Conservation (phyloP, 768 basidiomycete genomes). For the Macrolepiota fuliginosa region DNA sequence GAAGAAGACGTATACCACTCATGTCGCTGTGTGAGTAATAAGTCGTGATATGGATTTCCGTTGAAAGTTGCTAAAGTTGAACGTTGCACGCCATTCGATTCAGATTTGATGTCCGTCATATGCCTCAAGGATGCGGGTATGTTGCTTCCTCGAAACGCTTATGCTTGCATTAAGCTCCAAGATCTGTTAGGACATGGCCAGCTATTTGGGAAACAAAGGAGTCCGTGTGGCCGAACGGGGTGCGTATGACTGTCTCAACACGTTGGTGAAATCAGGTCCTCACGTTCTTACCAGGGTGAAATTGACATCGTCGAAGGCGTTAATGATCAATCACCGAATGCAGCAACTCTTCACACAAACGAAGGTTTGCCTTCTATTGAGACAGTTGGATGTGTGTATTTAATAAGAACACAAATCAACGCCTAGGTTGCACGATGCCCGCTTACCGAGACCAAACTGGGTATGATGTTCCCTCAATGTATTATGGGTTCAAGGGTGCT, state of each 20-base stretch:
- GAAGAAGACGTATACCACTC: conserved; percentile 48
- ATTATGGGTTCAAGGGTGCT: neutral
- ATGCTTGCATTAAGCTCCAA: neutral
- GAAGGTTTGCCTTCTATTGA: conserved; percentile 43
- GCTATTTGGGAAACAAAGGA: conserved; percentile 57
- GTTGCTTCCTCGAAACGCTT: neutral
- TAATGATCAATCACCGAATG: conserved; percentile 35
- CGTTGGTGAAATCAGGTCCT: neutral
- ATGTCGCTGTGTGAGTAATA: conserved; percentile 48
- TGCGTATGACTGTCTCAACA: conserved; percentile 14
- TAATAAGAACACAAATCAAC: neutral
- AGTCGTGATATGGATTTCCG: neutral
- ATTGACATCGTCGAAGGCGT: conserved; percentile 41
- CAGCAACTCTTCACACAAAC: conserved; percentile 35
- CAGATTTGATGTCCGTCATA: conserved; percentile 36
- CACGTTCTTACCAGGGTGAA: conserved; percentile 27
- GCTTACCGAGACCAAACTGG: conserved; percentile 38
- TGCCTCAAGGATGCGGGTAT: conserved; percentile 36
- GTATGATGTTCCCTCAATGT: conserved; percentile 24
- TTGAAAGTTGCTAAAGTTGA: neutral
- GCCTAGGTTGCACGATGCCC: conserved; percentile 28
- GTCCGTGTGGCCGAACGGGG: conserved; percentile 46
- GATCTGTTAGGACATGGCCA: conserved; percentile 36
- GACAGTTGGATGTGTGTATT: conserved; percentile 17
- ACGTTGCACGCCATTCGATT: neutral